phyloP scores from a whole-genome alignment of 2,329 filamentous ascomycete genomes.

The Sarocladiaceae sp. region DNA sequence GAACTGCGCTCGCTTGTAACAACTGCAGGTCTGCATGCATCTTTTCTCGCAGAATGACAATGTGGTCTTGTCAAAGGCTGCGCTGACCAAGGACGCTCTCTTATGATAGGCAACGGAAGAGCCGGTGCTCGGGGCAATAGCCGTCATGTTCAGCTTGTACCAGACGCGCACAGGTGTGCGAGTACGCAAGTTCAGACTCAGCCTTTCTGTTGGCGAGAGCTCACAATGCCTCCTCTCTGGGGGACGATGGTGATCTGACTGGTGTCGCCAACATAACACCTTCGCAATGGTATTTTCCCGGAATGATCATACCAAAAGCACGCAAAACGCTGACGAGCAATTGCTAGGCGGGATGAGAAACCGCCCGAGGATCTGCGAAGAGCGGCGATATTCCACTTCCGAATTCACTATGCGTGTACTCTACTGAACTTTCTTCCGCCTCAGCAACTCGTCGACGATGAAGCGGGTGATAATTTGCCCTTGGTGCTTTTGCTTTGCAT shows the following conservation, averaged over 20 bases:
- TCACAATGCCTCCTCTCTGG: not conserved
- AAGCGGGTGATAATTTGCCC: not conserved
- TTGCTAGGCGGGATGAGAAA: not conserved
- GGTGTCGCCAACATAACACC: not conserved
- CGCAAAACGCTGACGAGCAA: not conserved
- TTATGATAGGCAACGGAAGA: not conserved
- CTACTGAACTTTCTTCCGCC: not conserved
- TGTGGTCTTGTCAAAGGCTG: too few species aligned
- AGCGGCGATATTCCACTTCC: not conserved
- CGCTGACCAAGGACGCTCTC: not conserved
- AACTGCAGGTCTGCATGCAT: not conserved
- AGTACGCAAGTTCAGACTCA: not conserved
- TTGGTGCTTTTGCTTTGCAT: not conserved
- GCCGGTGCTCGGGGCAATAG: constrained; percentile 1
- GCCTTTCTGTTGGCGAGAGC: not conserved
- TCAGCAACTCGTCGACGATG: constrained; percentile 3
- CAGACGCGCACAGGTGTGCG: not conserved
- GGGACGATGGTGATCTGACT: not conserved
- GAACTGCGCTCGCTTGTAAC: not conserved
- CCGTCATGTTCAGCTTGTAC: not conserved
- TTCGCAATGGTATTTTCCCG: not conserved
- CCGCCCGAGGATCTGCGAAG: not conserved
- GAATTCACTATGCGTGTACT: not conserved
- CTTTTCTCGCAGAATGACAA: too few species aligned
- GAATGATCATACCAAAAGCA: not conserved